Evolutionary conservation across 352 stramenopile species (phyloP).

Genomic region (Pythium monospermum): DNA sequence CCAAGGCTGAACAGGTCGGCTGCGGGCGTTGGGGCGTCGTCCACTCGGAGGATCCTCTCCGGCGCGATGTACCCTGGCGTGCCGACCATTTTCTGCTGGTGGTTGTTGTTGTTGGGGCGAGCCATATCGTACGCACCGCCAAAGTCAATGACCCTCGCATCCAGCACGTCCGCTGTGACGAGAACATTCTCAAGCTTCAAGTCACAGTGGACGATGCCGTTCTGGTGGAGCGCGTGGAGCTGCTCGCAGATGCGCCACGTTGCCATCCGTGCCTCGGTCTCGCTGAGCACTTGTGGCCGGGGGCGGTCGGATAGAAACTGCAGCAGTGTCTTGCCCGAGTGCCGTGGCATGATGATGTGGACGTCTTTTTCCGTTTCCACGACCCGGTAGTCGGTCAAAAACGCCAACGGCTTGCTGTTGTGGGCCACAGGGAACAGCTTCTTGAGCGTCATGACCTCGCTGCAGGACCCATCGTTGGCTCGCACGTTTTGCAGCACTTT

Average conservation of each 20-base stretch:
- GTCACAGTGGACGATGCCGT: conserved; percentile 95
- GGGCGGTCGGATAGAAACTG: conserved; percentile 27
- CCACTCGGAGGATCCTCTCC: conserved; percentile 35
- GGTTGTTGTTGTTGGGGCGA: conserved; percentile 1
- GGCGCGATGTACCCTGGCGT: conserved; percentile 64
- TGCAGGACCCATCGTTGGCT: conserved; percentile 19
- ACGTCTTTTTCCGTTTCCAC: conserved; percentile 42
- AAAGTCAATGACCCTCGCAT: conserved; percentile 58
- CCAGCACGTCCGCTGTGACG: conserved; percentile 24
- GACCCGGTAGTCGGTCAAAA: conserved; percentile 42
- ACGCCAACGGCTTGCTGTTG: conserved; percentile 13
- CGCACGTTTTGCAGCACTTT: conserved; percentile 28
- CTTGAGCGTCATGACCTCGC: conserved; percentile 40
- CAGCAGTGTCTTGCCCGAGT: conserved; percentile 40
- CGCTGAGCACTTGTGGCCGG: conserved; percentile 16
- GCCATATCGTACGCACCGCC: conserved; percentile 38
- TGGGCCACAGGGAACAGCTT: conserved; percentile 20
- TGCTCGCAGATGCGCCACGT: conserved; percentile 44
- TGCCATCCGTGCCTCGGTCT: conserved; percentile 44
- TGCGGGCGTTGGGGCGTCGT: conserved; percentile 32
- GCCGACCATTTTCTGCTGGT: conserved; percentile 32
- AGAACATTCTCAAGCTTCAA: conserved; percentile 98
- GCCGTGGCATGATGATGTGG: conserved; percentile 50
- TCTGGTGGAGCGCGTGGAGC: conserved; percentile 89
- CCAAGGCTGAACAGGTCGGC: conserved; percentile 57